These are phyloP conservation scores for Lactuca saligna DNA, from an alignment of 129 eudicot species.

Conservation along the genomic window DNA sequence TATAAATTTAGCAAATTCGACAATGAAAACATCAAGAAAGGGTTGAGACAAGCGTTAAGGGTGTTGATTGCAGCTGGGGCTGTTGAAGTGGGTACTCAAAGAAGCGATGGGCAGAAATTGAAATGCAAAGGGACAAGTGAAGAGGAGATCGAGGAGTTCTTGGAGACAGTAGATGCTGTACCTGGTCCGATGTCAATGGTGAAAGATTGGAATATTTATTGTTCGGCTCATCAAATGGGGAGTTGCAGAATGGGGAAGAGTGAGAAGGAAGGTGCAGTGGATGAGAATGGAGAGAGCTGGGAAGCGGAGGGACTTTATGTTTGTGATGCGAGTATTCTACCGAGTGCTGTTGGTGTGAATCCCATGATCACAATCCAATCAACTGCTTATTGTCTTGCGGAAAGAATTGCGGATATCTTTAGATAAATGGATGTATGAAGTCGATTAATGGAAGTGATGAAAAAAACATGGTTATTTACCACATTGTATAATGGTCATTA, in stretches of 20 bases:
- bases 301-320: slow-evolving; percentile 87
- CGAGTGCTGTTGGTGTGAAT: slow-evolving; percentile 84
- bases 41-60: slow-evolving; percentile 60
- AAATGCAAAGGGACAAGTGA: slow-evolving; percentile 51
- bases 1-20: slow-evolving; percentile 39
- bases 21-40: slow-evolving; percentile 49
- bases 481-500: too few species aligned
- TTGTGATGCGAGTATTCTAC: slow-evolving; percentile 84
- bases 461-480: too few species aligned
- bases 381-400: slow-evolving; percentile 75
- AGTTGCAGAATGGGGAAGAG: slow-evolving; percentile 83
- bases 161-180: slow-evolving; percentile 51
- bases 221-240: slow-evolving; percentile 96
- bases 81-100: slow-evolving; percentile 78
- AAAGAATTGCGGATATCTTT: slow-evolving; percentile 43
- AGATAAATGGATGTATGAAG: slow-evolving; percentile 10
- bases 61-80: slow-evolving; percentile 87
- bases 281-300: slow-evolving; percentile 93
- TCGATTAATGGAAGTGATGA: neutral
- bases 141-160: slow-evolving; percentile 54
- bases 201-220: slow-evolving; percentile 62
- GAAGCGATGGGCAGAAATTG: slow-evolving; percentile 60
- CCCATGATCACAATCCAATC: slow-evolving; percentile 93
- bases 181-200: slow-evolving; percentile 63
- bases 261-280: slow-evolving; percentile 73